Conservation (phyloP, 2,329 filamentous ascomycete genomes). For the Cladophialophora yegresii region DNA sequence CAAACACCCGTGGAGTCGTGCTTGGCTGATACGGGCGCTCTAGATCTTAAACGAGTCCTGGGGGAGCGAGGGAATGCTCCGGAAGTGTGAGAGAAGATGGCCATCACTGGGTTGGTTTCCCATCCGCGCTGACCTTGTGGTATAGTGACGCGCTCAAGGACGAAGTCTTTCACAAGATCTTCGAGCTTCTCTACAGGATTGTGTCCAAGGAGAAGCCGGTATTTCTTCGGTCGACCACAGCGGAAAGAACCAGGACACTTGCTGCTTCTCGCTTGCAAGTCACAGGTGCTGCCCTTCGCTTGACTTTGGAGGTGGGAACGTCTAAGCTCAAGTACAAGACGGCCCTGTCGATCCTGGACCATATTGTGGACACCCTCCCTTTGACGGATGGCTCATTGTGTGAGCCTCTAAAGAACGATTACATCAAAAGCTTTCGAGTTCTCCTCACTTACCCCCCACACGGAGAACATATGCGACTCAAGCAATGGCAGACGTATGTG, state of each 20-base stretch:
- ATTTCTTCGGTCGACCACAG: slow-evolving; percentile 57
- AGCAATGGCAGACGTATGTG: slow-evolving; percentile 68
- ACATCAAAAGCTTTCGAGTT: slow-evolving; percentile 71
- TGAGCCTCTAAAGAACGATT: slow-evolving; percentile 70
- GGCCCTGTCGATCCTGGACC: slow-evolving; percentile 74
- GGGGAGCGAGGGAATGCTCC: slow-evolving; percentile 50
- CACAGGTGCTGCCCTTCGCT: slow-evolving; percentile 70
- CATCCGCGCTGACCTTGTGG: neutral
- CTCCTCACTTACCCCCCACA: slow-evolving; percentile 74
- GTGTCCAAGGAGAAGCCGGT: slow-evolving; percentile 68
- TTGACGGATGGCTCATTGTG: slow-evolving; percentile 62
- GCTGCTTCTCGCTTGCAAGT: slow-evolving; percentile 63
- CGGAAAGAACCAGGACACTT: slow-evolving; percentile 53
- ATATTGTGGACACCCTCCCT: slow-evolving; percentile 75
- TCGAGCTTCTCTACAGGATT: slow-evolving; percentile 76
- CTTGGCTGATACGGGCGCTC: slow-evolving; percentile 25
- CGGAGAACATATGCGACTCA: slow-evolving; percentile 71
- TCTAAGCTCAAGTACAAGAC: slow-evolving; percentile 72
- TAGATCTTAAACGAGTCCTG: slow-evolving; percentile 59
- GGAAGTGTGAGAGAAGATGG: slow-evolving; percentile 16
- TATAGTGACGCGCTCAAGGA: slow-evolving; percentile 60
- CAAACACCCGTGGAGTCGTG: neutral
- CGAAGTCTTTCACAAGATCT: slow-evolving; percentile 77
- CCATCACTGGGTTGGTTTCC: neutral
- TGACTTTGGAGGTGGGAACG: slow-evolving; percentile 69